These are phyloP conservation scores for Chrysanthemum lavandulifolium DNA, from an alignment of 129 eudicot species.

Conservation along the genomic window DNA sequence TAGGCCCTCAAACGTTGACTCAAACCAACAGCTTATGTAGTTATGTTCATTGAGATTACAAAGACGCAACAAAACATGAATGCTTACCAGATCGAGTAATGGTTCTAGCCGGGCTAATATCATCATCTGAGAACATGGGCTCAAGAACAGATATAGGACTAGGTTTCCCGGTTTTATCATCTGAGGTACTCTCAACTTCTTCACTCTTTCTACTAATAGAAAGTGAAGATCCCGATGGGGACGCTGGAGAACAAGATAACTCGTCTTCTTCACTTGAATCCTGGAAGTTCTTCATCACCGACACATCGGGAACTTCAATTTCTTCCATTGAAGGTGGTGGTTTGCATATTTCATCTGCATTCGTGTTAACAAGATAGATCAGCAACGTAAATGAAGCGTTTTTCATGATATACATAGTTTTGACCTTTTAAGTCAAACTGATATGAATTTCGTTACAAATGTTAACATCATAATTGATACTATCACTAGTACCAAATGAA, in stretches of 20 bases:
- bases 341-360: conserved; percentile 25
- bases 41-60: neutral
- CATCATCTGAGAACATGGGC: conserved; percentile 73
- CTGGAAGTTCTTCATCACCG: conserved; percentile 38
- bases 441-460: neutral
- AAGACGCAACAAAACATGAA: conserved; percentile 8
- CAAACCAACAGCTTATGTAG: neutral
- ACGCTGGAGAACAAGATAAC: conserved; percentile 36
- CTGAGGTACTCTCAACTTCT: conserved; percentile 36
- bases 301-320: conserved; percentile 20
- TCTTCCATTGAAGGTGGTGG: conserved; percentile 15
- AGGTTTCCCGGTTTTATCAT: conserved; percentile 57
- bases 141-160: conserved; percentile 96
- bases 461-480: neutral
- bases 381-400: neutral
- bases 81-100: conserved; percentile 53
- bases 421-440: conserved; percentile 7
- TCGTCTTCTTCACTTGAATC: conserved; percentile 44
- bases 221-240: conserved; percentile 36
- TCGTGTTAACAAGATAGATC: conserved; percentile 6
- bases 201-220: conserved; percentile 7
- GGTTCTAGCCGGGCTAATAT: conserved; percentile 71
- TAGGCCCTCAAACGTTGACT: neutral
- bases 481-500: neutral
- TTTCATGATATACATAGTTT: neutral